Percentiles rank a stretch among this genome's conserved stretches.
Conservation (phyloP, 495 filamentous ascomycete genomes). For the Hypoxylon cercidicola region DNA sequence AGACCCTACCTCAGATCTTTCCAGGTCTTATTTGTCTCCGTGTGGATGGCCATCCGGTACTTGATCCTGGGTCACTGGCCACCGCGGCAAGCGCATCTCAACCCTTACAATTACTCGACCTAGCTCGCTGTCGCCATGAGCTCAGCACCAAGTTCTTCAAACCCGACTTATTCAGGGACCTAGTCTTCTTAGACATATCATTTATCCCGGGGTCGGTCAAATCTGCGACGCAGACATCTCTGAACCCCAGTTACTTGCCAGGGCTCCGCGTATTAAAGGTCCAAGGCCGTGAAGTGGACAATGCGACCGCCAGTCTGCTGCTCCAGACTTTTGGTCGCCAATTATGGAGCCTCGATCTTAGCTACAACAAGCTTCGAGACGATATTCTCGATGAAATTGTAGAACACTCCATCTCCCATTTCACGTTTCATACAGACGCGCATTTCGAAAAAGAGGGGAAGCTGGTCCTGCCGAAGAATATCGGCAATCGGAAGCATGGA, state of each 20-base stretch:
- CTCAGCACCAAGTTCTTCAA: slow-evolving; percentile 47
- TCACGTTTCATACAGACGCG: slow-evolving; percentile 34
- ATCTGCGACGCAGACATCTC: slow-evolving; percentile 36
- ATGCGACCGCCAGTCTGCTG: slow-evolving; percentile 42
- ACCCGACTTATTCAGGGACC: slow-evolving; percentile 39
- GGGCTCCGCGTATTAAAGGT: slow-evolving; percentile 55
- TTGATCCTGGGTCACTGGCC: slow-evolving; percentile 46
- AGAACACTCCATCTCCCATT: slow-evolving; percentile 37
- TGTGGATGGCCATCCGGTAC: slow-evolving; percentile 50
- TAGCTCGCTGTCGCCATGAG: slow-evolving; percentile 45
- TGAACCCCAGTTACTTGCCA: slow-evolving; percentile 47
- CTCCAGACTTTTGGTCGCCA: slow-evolving; percentile 45
- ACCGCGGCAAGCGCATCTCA: slow-evolving; percentile 11
- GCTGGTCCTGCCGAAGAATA: slow-evolving; percentile 24
- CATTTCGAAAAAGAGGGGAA: slow-evolving; percentile 52
- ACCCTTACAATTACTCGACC: slow-evolving; percentile 48
- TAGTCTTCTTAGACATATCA: slow-evolving; percentile 60
- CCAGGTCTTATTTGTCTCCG: slow-evolving; percentile 52
- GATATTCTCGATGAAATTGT: slow-evolving; percentile 40
- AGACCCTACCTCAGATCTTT: slow-evolving; percentile 41
- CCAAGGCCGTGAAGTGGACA: slow-evolving; percentile 50
- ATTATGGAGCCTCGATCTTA: slow-evolving; percentile 60
- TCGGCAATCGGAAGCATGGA: slow-evolving; percentile 45
- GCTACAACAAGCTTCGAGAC: slow-evolving; percentile 54
- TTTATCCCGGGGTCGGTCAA: slow-evolving; percentile 50